phyloP scores from a whole-genome alignment of 805 yeast species.

The Metschnikowia dekortorum region DNA sequence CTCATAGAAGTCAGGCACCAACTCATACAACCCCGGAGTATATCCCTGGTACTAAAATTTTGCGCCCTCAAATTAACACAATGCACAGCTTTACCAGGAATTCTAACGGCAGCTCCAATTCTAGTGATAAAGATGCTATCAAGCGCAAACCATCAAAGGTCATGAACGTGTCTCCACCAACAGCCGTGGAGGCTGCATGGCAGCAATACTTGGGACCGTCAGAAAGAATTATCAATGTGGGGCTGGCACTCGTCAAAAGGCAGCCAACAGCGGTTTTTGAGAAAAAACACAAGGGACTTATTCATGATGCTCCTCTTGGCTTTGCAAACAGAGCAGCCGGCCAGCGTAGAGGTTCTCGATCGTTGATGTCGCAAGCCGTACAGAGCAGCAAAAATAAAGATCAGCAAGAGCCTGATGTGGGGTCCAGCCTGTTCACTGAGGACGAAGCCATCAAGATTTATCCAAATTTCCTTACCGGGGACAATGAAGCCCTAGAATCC shows the following conservation, averaged over 20 bases:
- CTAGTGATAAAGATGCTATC: slow-evolving; percentile 7
- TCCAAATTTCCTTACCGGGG: slow-evolving; percentile 2
- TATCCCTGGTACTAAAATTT: slow-evolving; percentile 57
- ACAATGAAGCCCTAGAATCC: slow-evolving; percentile 4
- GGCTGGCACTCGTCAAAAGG: slow-evolving; percentile 31
- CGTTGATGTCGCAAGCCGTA: slow-evolving; percentile 37
- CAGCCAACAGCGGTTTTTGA: slow-evolving; percentile 50
- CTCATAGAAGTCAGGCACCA: slow-evolving; percentile 12
- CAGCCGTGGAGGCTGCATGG: slow-evolving; percentile 58
- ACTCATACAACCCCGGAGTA: slow-evolving; percentile 34
- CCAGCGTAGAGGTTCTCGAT: slow-evolving; percentile 16
- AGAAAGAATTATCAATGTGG: slow-evolving; percentile 46
- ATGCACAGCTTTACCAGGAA: slow-evolving; percentile 21
- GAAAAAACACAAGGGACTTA: slow-evolving; percentile 50
- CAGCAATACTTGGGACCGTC: slow-evolving; percentile 49
- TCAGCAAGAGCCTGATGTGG: slow-evolving; percentile 4
- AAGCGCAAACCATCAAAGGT: slow-evolving; percentile 24
- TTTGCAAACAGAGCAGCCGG: slow-evolving; percentile 19
- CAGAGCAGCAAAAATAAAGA: slow-evolving; percentile 23
- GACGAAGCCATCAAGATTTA: slow-evolving; percentile 13
- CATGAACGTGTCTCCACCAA: slow-evolving; percentile 42
- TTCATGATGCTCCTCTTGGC: slow-evolving; percentile 58
- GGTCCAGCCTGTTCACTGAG: slow-evolving; percentile 5
- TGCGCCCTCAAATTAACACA: slow-evolving; percentile 47
- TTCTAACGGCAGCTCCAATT: slow-evolving; percentile 13